Evolutionary conservation across 495 filamentous ascomycete genomes (phyloP).

Genomic region (Penicillium pancosmium): DNA sequence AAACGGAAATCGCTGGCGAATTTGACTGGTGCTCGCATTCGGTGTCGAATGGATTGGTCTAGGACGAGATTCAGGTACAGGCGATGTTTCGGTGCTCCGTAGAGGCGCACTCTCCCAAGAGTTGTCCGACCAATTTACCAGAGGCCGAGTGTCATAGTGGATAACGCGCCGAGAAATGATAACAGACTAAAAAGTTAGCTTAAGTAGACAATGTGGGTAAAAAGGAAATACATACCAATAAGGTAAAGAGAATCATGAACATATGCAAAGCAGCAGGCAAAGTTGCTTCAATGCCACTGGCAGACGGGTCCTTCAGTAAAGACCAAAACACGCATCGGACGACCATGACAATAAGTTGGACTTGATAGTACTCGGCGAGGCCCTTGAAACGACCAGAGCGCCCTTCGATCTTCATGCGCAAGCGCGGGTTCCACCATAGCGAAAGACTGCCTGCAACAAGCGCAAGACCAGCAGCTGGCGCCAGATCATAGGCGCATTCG

Average conservation of each 20-base stretch:
- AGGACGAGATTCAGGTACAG: slow-evolving; percentile 17
- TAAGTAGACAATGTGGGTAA: slow-evolving; percentile 1
- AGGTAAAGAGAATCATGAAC: slow-evolving; percentile 55
- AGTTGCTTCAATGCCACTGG: slow-evolving; percentile 43
- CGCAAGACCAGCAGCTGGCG: slow-evolving; percentile 46
- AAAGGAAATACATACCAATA: slow-evolving; percentile 51
- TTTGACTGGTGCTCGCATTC: slow-evolving; percentile 22
- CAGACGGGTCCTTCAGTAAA: slow-evolving; percentile 49
- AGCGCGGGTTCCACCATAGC: slow-evolving; percentile 77
- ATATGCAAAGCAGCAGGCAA: slow-evolving; percentile 55
- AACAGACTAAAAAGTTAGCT: slow-evolving; percentile 34
- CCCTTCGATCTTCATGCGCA: slow-evolving; percentile 64
- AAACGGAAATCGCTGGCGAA: slow-evolving; percentile 42
- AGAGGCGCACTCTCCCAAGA: slow-evolving; percentile 38
- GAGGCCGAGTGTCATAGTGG: slow-evolving; percentile 52
- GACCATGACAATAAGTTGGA: slow-evolving; percentile 64
- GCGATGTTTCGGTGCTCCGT: slow-evolving; percentile 31
- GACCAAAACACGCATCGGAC: slow-evolving; percentile 58
- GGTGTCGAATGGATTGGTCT: slow-evolving; percentile 22
- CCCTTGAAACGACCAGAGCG: slow-evolving; percentile 66
- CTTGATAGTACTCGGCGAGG: slow-evolving; percentile 66
- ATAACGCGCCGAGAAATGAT: slow-evolving; percentile 53
- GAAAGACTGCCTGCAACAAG: slow-evolving; percentile 57
- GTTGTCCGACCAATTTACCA: slow-evolving; percentile 57
- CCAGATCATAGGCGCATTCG: slow-evolving; percentile 34